These are phyloP conservation scores for Aureobasidium uvarum DNA, from an alignment of 2,329 filamentous ascomycete genomes.

Conservation along the genomic window DNA sequence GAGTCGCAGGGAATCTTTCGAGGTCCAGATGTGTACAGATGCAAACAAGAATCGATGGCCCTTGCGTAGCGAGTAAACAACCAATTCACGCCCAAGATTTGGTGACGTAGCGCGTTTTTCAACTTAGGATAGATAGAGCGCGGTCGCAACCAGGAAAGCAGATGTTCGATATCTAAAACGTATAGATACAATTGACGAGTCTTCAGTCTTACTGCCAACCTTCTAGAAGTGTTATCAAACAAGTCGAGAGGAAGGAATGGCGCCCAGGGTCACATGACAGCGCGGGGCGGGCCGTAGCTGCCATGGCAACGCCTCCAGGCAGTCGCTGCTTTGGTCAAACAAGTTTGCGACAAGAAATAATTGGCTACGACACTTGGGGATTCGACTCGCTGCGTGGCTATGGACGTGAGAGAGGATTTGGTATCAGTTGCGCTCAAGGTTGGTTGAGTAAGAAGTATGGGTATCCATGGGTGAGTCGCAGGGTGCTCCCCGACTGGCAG, in stretches of 20 bases:
- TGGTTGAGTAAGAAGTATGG: conserved; percentile 29
- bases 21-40: not conserved
- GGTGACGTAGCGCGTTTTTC: not conserved
- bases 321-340: conserved; percentile 3
- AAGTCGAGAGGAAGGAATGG: not conserved
- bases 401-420: not conserved
- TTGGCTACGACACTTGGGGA: not conserved
- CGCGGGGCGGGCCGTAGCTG: conserved; percentile 18
- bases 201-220: not conserved
- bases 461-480: conserved; percentile 33
- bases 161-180: no score
- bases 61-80: conserved; percentile 23
- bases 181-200: not conserved
- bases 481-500: not conserved
- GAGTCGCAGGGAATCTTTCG: not conserved
- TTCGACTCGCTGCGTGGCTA: not conserved
- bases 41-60: conserved; percentile 16
- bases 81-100: not conserved
- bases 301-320: conserved; percentile 18
- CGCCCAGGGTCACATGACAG: not conserved
- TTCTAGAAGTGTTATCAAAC: not conserved
- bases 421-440: not conserved
- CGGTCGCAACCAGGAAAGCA: no score
- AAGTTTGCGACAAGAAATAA: conserved; percentile 12
- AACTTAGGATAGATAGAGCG: not conserved